Evolutionary conservation across 2,329 filamentous ascomycete genomes (phyloP), one percentile per base, ranked within the genome.

Genomic region (Paraphoma chrysanthemicola): DNA sequence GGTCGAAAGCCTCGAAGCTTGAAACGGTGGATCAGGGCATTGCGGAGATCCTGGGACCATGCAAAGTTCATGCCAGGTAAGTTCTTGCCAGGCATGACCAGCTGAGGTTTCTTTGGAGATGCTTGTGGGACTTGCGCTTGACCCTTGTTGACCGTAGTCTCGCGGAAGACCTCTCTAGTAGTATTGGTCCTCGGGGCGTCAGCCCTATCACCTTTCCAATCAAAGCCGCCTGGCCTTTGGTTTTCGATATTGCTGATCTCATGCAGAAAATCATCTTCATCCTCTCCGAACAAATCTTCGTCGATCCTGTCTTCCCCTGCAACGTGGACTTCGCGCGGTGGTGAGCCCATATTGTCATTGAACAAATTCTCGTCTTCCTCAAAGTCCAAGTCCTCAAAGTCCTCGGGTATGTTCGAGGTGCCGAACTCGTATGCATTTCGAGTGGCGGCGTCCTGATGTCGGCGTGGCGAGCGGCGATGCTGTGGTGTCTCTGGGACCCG

Each of bases 31-130:
- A 90, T 92, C 62, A 99, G 80, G n/a, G 88, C 90, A 51, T 82
- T 84, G 63, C 89, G 90, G 23, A 99, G 90, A 67, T 98, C 93
- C 43, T 85, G 82, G 14, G 93, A 97, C 95, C 96, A 99, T 4
- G 88, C 82, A 68, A 68, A 65, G 17, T 69, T 71, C 72, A 74
- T 73, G 5, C 70, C 70, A 6, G 88, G 82, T 68, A 68, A 59
- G n/a, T 68, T 72, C 62, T 71, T 72, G 3, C 64, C 67, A 36
- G 64, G 62, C 54, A 67, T 66, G 44, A 60, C 64, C 28, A 65
- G 50, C 12, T 67, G 62, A 16, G 70, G 47, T 36, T 74, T 75
- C 53, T 69, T 67, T 9, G 73, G 72, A 23, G 73, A 72, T 31
- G 49, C 17, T 28, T 60, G 64, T 45, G 46, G 51, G 16, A 64